phyloP scores from a whole-genome alignment of 306 rosid genomes.

The Cicer arietinum region DNA sequence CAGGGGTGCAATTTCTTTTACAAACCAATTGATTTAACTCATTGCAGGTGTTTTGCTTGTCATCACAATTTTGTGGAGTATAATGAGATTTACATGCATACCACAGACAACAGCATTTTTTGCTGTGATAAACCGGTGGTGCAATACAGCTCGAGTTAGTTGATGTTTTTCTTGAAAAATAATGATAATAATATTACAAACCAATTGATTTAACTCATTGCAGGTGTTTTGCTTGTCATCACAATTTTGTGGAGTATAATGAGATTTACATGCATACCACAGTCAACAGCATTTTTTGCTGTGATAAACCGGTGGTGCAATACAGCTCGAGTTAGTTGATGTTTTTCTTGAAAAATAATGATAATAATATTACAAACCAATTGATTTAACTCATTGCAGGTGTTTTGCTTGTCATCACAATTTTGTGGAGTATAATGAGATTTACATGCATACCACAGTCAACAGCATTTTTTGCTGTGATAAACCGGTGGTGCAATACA shows the following conservation, averaged over 20 bases:
- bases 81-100: neutral
- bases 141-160: neutral
- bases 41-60: neutral
- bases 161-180: neutral
- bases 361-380: neutral
- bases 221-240: neutral
- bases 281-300: neutral
- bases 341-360: neutral
- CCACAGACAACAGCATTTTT: neutral
- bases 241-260: neutral
- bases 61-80: neutral
- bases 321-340: neutral
- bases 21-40: neutral
- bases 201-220: neutral
- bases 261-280: neutral
- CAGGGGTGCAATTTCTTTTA: neutral
- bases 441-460: neutral
- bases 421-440: neutral
- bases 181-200: neutral
- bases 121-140: neutral
- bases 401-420: neutral
- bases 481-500: neutral
- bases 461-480: neutral
- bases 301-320: neutral
- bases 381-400: neutral